Percentiles rank a stretch among this genome's conserved stretches.
phyloP scores from a whole-genome alignment of 768 basidiomycete species.

The Coprinellus micaceus region DNA sequence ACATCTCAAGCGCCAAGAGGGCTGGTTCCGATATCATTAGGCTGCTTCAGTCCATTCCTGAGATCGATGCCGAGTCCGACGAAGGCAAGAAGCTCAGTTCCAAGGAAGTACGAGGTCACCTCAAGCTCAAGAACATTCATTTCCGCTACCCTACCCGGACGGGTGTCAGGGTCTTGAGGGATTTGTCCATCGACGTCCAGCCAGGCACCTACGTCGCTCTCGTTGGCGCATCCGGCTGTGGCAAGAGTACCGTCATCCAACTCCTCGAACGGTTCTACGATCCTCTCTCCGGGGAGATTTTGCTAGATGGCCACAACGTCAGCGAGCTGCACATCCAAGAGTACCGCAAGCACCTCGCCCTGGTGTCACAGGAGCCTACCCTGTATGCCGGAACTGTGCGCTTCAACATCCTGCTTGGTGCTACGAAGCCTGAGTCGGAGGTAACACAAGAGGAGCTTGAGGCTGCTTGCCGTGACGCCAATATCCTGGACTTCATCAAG shows the following conservation, averaged over 20 bases:
- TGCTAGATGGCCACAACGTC: slow-evolving; percentile 66
- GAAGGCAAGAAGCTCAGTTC: slow-evolving; percentile 38
- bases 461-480: slow-evolving; percentile 72
- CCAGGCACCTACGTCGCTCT: slow-evolving; percentile 70
- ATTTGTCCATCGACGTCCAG: slow-evolving; percentile 56
- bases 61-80: slow-evolving; percentile 65
- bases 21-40: slow-evolving; percentile 65
- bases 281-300: slow-evolving; percentile 55
- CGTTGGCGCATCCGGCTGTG: slow-evolving; percentile 68
- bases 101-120: slow-evolving; percentile 37
- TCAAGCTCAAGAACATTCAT: slow-evolving; percentile 66
- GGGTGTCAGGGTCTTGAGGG: slow-evolving; percentile 68
- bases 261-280: slow-evolving; percentile 75
- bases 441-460: slow-evolving; percentile 80
- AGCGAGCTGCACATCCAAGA: slow-evolving; percentile 66
- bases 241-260: slow-evolving; percentile 71
- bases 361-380: slow-evolving; percentile 83
- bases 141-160: slow-evolving; percentile 84
- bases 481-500: slow-evolving; percentile 79
- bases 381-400: slow-evolving; percentile 77
- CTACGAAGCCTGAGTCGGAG: slow-evolving; percentile 60
- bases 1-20: slow-evolving; percentile 68
- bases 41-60: slow-evolving; percentile 60
- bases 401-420: slow-evolving; percentile 81
- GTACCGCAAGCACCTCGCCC: slow-evolving; percentile 74